Evolutionary conservation across 192 early-diverging fungal genomes (phyloP), one percentile per base, ranked within the genome.

Genomic region (Pecoramyces ruminantium): DNA sequence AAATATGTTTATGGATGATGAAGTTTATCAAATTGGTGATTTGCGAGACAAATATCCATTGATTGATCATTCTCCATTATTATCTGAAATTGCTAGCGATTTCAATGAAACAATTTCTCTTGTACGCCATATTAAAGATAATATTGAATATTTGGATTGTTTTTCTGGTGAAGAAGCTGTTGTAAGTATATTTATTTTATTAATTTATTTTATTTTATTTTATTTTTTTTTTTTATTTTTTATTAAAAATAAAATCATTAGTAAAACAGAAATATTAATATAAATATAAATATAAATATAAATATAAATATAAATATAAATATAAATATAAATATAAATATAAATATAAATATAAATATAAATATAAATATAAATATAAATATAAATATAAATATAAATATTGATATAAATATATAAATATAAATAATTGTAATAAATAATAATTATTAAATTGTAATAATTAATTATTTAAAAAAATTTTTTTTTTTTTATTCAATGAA

Each of bases 161-260:
- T 97, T 98, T 85, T 88, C 93, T 78, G 97, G 97, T 29, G 86
- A 89, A 78, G 94, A 96, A 29, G 97, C 94, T 38, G 94, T 98
- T 79, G 94, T 94, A 87, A 83, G 87, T 28, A 58, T 28, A 34
- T 28, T n/a, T n/a, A n/a, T 30, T 78, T 34, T 40, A 79, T 18
- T 78, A 42, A 40, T 80, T 30, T 34, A 21, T 25, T 77, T 84
- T 83, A 82, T 39, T 25, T 78, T 79, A 84, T 81, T 29, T 79
- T 79, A 79, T 80, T 79, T 17, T 30, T 30, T 30, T 79, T 27
- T 28, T 29, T 15, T 39, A n/a, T n/a, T n/a, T n/a, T n/a, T n/a
- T n/a, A n/a, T n/a, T n/a, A n/a, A n/a, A n/a, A n/a, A n/a, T n/a
- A n/a, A n/a, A n/a, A n/a, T n/a, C n/a, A n/a, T n/a, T n/a, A n/a